Conservation (phyloP, 257 asterid species). For the Phtheirospermum japonicum region DNA sequence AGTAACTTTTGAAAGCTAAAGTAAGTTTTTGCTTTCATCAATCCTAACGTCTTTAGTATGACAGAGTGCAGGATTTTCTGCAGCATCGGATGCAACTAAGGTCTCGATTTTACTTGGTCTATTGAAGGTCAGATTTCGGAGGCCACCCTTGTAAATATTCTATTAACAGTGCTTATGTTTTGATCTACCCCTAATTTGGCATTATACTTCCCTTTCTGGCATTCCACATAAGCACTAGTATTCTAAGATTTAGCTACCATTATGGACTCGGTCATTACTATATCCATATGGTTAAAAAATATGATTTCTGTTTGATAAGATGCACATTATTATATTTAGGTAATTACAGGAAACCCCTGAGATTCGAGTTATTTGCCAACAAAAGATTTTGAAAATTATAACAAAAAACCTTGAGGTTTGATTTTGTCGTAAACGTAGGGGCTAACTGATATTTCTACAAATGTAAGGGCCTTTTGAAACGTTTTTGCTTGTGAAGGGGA, state of each 20-base stretch:
- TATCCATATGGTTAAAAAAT: slow-evolving; percentile 7
- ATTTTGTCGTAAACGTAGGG: background rate
- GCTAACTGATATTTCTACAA: background rate
- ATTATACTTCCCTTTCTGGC: background rate
- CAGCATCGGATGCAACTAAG: slow-evolving; percentile 93
- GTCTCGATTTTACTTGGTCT: slow-evolving; percentile 83
- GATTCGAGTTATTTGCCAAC: background rate
- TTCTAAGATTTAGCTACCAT: slow-evolving; percentile 13
- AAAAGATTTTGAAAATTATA: no score
- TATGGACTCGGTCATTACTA: slow-evolving; percentile 2
- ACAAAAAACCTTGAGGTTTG: background rate
- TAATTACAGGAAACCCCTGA: background rate
- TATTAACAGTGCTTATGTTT: slow-evolving; percentile 12
- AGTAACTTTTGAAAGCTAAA: slow-evolving; percentile 19
- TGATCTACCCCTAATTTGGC: slow-evolving; percentile 4
- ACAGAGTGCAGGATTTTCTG: slow-evolving; percentile 96
- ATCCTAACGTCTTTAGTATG: slow-evolving; percentile 30
- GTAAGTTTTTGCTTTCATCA: slow-evolving; percentile 22
- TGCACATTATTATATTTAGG: background rate
- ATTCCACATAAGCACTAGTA: background rate
- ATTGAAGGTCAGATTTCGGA: slow-evolving; percentile 60
- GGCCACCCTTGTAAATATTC: slow-evolving; percentile 19
- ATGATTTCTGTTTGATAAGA: slow-evolving; percentile 10
- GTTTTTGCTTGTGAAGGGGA: background rate
- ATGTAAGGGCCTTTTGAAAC: background rate